Conservation (phyloP, 768 basidiomycete genomes). For the Coprinopsis sp. region DNA sequence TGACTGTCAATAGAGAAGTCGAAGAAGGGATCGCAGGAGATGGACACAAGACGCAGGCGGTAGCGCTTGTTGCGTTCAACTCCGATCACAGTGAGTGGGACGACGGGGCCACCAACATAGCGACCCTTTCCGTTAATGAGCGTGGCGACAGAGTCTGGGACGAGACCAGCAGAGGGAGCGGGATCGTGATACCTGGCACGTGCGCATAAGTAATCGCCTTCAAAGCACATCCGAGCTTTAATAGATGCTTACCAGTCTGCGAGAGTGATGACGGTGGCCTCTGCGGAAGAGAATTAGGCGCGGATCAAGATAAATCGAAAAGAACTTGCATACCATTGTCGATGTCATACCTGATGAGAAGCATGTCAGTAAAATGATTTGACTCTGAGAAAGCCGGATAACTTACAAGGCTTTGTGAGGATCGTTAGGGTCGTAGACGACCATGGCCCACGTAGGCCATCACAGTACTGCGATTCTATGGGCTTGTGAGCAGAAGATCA, state of each 20-base stretch:
- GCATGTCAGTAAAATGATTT: conserved; percentile 3
- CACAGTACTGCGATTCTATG: conserved; percentile 48
- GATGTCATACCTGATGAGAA: conserved; percentile 27
- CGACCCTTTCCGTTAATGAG: conserved; percentile 52
- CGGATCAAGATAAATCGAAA: neutral
- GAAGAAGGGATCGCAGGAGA: conserved; percentile 43
- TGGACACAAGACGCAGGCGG: conserved; percentile 44
- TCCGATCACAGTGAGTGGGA: conserved; percentile 33
- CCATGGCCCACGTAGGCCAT: conserved; percentile 48
- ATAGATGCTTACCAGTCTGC: conserved; percentile 37
- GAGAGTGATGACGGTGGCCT: conserved; percentile 45
- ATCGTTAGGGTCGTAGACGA: conserved; percentile 42
- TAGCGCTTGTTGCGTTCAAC: conserved; percentile 35
- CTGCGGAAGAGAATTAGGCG: conserved; percentile 16
- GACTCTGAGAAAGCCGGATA: neutral
- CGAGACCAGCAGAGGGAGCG: conserved; percentile 22
- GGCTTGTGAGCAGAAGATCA: conserved; percentile 17
- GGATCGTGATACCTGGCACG: conserved; percentile 26
- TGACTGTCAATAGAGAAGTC: conserved; percentile 44
- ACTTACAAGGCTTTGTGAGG: conserved; percentile 23
- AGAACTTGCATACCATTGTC: conserved; percentile 35
- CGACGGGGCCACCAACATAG: conserved; percentile 30
- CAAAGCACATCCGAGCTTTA: neutral
- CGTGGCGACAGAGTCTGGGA: conserved; percentile 28
- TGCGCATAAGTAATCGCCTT: conserved; percentile 9